Base-by-base conservation (phyloP, 768 basidiomycete species). In the Lanmaoa rubissima region DNA sequence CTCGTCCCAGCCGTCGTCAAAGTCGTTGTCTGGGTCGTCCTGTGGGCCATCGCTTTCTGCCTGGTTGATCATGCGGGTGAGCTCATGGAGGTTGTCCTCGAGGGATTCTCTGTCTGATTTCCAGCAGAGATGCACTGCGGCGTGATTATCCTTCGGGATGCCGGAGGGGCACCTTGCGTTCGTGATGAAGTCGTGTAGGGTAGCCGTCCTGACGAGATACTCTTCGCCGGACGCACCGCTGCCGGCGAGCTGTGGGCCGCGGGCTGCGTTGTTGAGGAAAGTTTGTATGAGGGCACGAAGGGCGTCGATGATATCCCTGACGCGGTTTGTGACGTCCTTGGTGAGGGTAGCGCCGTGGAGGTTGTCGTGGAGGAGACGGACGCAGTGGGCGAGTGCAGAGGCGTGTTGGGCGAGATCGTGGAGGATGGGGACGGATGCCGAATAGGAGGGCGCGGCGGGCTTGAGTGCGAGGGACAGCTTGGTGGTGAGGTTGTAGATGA, bases 391-490 rank as follows among this genome's bases (percentile, higher is more conserved):
- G 44, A 87, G 71, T 0, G 80, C 78, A 12, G 79, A 71, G 45
- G 80, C 65, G 53, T 82, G 78, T 28, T 75, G 72, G 4, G 79
- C 71, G 41, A 86, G 73, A 57, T 87, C 85, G 53, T 73, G 79
- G 52, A 87, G 75, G 24, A 85, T 76, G 9, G 76, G 59, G 13
- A 81, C 62, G 13, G 83, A 74, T 1, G 86, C 81, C 3, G 75
- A 64, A 63, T 82, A 79, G 5, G 83, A 73, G 1, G 83, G 83
- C 1, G 77, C 73, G 4, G 81, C 69, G 6, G 86, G 84, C 42
- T 85, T 88, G 49, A 88, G 76, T 1, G 80, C 76, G 35, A 90
- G 78, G 5, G 88, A 76, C 26, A 87, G 68, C 64, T 86, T 88
- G 19, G 86, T 88, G 5, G 80, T 73, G 32, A 79, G 71, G 21